Conservation (phyloP, 345 rosid genomes). For the Clausena lansium region DNA sequence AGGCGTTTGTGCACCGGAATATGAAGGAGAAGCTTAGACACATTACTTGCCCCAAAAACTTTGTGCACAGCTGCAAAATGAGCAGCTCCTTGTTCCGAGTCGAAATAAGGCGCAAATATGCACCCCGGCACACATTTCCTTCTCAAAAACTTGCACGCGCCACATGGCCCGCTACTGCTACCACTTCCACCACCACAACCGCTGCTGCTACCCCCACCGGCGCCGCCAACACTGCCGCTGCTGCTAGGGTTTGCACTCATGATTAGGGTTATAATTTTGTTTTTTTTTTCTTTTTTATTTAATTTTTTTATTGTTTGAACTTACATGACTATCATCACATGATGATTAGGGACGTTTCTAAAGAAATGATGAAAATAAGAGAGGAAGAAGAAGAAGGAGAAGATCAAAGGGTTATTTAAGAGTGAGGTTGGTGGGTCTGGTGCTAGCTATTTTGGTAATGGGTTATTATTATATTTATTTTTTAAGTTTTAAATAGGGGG, state of each 20-base stretch:
- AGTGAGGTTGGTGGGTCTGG: slow-evolving; percentile 37
- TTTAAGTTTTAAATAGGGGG: slow-evolving; percentile 19
- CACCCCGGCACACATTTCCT: slow-evolving; percentile 83
- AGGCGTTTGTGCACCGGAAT: slow-evolving; percentile 63
- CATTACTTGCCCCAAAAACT: slow-evolving; percentile 92
- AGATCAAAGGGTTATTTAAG: slow-evolving; percentile 22
- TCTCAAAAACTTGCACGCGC: slow-evolving; percentile 86
- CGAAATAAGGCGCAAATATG: slow-evolving; percentile 81
- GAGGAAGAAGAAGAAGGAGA: slow-evolving; percentile 17
- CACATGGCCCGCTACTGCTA: slow-evolving; percentile 65
- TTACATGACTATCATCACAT: neutral
- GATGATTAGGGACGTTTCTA: neutral
- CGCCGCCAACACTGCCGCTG: slow-evolving; percentile 38
- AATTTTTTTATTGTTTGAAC: too few species aligned
- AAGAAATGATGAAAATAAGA: neutral
- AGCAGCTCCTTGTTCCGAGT: slow-evolving; percentile 82
- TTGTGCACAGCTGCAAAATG: slow-evolving; percentile 87
- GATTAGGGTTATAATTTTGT: slow-evolving; percentile 9
- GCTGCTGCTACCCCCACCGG: slow-evolving; percentile 21
- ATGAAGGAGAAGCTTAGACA: slow-evolving; percentile 72
- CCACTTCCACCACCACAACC: slow-evolving; percentile 40
- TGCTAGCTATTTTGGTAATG: slow-evolving; percentile 11
- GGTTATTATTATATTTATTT: neutral
- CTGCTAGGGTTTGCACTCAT: slow-evolving; percentile 62
- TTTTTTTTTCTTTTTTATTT: neutral